Conservation (phyloP, 2,329 filamentous ascomycete species). For the Emmonsiellopsis sp. region DNA sequence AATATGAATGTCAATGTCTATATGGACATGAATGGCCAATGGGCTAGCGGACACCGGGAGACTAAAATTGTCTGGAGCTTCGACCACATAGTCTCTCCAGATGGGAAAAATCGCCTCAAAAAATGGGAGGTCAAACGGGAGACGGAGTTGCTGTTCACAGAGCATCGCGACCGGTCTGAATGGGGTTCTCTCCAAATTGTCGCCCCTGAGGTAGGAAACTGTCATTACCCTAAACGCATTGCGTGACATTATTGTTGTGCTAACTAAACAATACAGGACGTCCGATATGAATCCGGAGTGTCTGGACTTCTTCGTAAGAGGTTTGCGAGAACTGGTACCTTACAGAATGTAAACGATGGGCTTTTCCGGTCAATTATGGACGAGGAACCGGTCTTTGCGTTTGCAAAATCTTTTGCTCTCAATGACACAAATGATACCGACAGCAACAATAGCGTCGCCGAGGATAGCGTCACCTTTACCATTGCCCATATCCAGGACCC, state of each 20-base stretch:
- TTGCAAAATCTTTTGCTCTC: slow-evolving; percentile 56
- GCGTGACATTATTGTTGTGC: too few species aligned
- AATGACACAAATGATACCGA: slow-evolving; percentile 18
- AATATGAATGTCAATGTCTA: slow-evolving; percentile 54
- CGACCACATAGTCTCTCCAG: slow-evolving; percentile 34
- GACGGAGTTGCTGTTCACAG: slow-evolving; percentile 61
- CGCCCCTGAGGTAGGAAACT: slow-evolving; percentile 46
- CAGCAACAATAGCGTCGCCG: slow-evolving; percentile 20
- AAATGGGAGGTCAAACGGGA: slow-evolving; percentile 35
- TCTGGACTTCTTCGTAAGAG: slow-evolving; percentile 56
- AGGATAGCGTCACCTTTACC: slow-evolving; percentile 60
- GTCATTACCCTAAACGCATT: background rate
- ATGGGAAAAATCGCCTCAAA: slow-evolving; percentile 32
- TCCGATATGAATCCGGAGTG: slow-evolving; percentile 59
- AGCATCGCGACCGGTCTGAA: slow-evolving; percentile 65
- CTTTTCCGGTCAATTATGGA: slow-evolving; percentile 63
- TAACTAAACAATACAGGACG: slow-evolving; percentile 32
- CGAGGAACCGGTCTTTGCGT: slow-evolving; percentile 74
- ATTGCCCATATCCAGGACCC: slow-evolving; percentile 69
- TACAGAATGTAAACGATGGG: slow-evolving; percentile 60
- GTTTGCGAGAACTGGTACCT: slow-evolving; percentile 58
- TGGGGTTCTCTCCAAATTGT: slow-evolving; percentile 77
- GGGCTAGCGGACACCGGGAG: slow-evolving; percentile 67
- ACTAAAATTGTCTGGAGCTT: slow-evolving; percentile 64
- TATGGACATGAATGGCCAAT: slow-evolving; percentile 64